Base-by-base conservation (phyloP, 306 rosid genomes). In the Cicer yamashitae region DNA sequence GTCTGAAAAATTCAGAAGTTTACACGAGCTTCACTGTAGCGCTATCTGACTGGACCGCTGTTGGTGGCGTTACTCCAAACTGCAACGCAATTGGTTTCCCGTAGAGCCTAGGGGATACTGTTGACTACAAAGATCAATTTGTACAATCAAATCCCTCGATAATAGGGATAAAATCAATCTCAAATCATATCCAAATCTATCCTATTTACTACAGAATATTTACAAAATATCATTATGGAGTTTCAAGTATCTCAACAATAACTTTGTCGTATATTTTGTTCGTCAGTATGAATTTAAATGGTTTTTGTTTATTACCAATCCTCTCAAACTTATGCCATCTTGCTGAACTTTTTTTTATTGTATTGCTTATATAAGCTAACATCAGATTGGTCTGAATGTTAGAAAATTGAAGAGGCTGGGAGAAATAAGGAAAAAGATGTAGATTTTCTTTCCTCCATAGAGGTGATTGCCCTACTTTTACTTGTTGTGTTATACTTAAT, bases 381-480 rank as follows among this genome's bases (percentile, higher is more conserved):
- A 46, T 14, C 30, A 47, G 5, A 53, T 56, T 83, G 77, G 84
- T 73, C 39, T 66, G 61, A 18, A 82, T 81, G 38, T 39, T 84
- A 94, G 98, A 94, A 94, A 94, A 88, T 91, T 51, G 94, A 85
- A 8, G 93, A 87, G 84, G 84, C 86, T 40, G 81, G 75, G 76
- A 71, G 18, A 58, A 84, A 85, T 61, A 90, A 90, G 89, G 96
- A 87, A 82, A 94, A 94, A 77, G 96, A 94, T 62, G 89, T 91
- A 25, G 97, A 94, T 81, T 94, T 87, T 90, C 89, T 94, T 83
- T 91, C 98, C 10, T 94, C 98, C 41, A 89, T 94, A 70, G 98
- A 94, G 94, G 98, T 91, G 83, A 83, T 30, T 77, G 11, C 80
- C 58, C 13, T 41, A 45, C 46, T 44, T 62, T 25, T 81, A 59